phyloP scores from a whole-genome alignment of 1,284 basidiomycete species.

The Ceratobasidium papillatum region DNA sequence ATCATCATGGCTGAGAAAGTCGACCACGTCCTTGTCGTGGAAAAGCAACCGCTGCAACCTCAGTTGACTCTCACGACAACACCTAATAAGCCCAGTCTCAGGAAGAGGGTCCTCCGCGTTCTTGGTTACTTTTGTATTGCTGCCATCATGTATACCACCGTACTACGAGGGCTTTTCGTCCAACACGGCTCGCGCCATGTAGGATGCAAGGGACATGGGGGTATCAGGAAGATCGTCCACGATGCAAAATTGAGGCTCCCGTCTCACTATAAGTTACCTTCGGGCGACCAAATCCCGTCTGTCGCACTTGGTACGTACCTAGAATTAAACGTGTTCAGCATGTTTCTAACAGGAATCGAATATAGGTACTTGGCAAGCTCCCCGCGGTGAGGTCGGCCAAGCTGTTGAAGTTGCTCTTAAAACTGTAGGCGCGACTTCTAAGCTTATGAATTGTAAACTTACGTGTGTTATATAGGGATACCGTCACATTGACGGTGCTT shows the following conservation, averaged over 20 bases:
- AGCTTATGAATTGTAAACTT: neutral
- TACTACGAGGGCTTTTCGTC: neutral
- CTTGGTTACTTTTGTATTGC: constrained; percentile 8
- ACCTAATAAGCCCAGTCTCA: neutral
- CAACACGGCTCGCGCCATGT: neutral
- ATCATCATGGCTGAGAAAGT: constrained; percentile 34
- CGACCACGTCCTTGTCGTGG: constrained; percentile 6
- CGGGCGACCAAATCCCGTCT: constrained; percentile 39
- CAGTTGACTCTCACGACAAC: neutral
- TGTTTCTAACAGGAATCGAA: neutral
- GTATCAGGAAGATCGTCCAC: constrained; percentile 13
- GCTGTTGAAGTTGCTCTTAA: constrained; percentile 37
- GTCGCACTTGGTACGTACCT: constrained; percentile 36
- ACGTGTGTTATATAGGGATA: constrained; percentile 46
- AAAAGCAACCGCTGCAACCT: neutral
- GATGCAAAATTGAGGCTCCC: constrained; percentile 28
- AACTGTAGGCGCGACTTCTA: neutral
- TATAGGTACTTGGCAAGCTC: constrained; percentile 39
- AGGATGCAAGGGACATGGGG: neutral
- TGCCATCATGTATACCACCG: constrained; percentile 12
- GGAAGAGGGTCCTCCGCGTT: neutral
- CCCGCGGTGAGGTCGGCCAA: constrained; percentile 36
- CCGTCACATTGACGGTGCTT: constrained; percentile 56
- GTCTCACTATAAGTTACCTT: constrained; percentile 30
- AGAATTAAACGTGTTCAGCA: neutral